phyloP scores from a whole-genome alignment of 768 basidiomycete species.

The Boletus subparvulus region DNA sequence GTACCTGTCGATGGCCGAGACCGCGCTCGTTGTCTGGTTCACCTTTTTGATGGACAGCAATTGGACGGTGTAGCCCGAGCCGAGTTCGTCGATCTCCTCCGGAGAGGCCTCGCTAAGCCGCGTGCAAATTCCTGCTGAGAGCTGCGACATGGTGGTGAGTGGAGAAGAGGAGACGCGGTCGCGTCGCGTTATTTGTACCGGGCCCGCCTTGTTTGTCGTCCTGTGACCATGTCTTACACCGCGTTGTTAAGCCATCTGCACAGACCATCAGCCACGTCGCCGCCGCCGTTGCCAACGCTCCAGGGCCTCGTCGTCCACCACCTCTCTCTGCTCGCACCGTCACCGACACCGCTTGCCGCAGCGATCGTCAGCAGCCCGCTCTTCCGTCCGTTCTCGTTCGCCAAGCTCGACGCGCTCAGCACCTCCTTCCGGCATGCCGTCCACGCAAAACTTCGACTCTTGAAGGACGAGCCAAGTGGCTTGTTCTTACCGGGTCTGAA shows the following conservation, averaged over 20 bases:
- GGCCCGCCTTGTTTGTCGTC: constrained; percentile 9
- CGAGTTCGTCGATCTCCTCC: constrained; percentile 28
- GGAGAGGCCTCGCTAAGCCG: constrained; percentile 45
- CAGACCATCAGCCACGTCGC: constrained; percentile 17
- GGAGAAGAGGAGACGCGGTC: background rate
- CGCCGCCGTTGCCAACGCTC: constrained; percentile 21
- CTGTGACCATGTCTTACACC: constrained; percentile 21
- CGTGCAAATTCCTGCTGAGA: constrained; percentile 57
- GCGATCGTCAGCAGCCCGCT: constrained; percentile 32
- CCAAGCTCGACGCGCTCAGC: constrained; percentile 28
- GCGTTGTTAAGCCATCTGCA: constrained; percentile 28
- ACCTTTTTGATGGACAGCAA: constrained; percentile 85
- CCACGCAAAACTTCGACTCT: constrained; percentile 25
- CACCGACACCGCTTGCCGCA: constrained; percentile 35
- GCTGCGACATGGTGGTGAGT: constrained; percentile 40
- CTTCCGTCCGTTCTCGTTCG: constrained; percentile 31
- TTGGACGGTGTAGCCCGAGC: constrained; percentile 59
- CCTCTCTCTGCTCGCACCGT: constrained; percentile 25
- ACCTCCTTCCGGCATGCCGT: constrained; percentile 33
- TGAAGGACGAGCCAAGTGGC: constrained; percentile 30
- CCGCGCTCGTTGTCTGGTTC: constrained; percentile 31
- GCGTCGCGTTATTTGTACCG: constrained; percentile 19
- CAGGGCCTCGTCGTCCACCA: constrained; percentile 30
- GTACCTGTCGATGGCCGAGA: constrained; percentile 51
- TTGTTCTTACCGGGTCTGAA: constrained; percentile 37